These are phyloP conservation scores for Citrus inodora DNA, from an alignment of 345 rosid species.

Conservation along the genomic window DNA sequence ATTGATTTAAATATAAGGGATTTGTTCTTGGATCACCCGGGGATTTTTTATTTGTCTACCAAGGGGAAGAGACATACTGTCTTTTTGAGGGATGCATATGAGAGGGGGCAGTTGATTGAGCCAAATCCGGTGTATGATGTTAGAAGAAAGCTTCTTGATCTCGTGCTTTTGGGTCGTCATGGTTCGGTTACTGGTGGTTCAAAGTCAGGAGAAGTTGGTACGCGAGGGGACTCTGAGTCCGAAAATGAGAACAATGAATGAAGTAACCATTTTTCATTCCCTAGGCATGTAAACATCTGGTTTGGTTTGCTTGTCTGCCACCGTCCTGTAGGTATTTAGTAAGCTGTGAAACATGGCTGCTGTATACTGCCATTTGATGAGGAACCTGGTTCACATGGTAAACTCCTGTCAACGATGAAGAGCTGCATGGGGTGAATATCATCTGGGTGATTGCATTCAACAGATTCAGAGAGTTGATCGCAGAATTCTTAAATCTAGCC, in stretches of 20 bases:
- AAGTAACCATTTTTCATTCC: neutral
- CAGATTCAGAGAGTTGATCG: neutral
- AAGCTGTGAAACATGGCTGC: too few species aligned
- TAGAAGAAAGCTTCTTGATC: slow-evolving; percentile 81
- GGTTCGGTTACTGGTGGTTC: slow-evolving; percentile 27
- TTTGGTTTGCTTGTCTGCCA: neutral
- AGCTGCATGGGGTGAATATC: neutral
- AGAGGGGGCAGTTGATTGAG: slow-evolving; percentile 58
- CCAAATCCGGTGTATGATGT: slow-evolving; percentile 67
- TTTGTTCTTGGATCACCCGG: slow-evolving; percentile 90
- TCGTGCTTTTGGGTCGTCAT: slow-evolving; percentile 69
- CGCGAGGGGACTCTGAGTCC: slow-evolving; percentile 10
- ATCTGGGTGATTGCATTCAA: neutral
- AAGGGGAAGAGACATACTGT: slow-evolving; percentile 82
- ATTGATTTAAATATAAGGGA: slow-evolving; percentile 83
- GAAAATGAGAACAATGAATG: slow-evolving; percentile 19
- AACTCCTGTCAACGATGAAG: neutral
- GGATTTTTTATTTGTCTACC: slow-evolving; percentile 76
- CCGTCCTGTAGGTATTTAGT: neutral
- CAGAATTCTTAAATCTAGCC: neutral
- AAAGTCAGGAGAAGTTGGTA: slow-evolving; percentile 14
- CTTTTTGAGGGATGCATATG: slow-evolving; percentile 86
- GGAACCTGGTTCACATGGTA: neutral
- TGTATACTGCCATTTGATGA: too few species aligned
- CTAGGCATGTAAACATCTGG: neutral